phyloP scores from a whole-genome alignment of 257 asterid genomes.

The Cruciata laevipes region DNA sequence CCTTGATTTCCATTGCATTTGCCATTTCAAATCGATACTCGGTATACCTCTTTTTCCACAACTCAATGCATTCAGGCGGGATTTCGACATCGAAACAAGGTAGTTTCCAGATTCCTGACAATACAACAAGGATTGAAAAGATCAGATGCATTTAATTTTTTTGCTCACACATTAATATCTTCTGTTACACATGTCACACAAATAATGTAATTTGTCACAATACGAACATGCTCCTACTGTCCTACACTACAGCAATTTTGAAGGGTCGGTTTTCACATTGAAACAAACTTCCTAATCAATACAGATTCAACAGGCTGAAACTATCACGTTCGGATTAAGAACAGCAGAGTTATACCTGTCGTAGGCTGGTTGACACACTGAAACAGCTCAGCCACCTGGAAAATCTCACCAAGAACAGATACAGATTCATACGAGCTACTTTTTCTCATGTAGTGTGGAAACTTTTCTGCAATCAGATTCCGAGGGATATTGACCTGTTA shows the following conservation, averaged over 20 bases:
- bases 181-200: background rate
- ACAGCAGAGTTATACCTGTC: conserved; percentile 26
- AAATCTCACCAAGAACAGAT: conserved; percentile 60
- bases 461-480: conserved; percentile 35
- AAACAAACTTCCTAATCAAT: background rate
- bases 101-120: conserved; percentile 49
- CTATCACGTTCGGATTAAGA: background rate
- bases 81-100: conserved; percentile 34
- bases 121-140: background rate
- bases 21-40: conserved; percentile 52
- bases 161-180: background rate
- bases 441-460: conserved; percentile 64
- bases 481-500: conserved; percentile 45
- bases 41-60: conserved; percentile 36
- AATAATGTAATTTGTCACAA: background rate
- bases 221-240: background rate
- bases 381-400: conserved; percentile 32
- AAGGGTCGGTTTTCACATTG: too few species aligned
- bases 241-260: background rate
- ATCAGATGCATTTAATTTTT: background rate
- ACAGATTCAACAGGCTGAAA: background rate
- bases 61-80: conserved; percentile 18
- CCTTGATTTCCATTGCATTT: conserved; percentile 20
- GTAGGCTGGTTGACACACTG: conserved; percentile 14
- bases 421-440: conserved; percentile 36